Conservation (phyloP, 164 flowering plant genomes). For the Piper betle region DNA sequence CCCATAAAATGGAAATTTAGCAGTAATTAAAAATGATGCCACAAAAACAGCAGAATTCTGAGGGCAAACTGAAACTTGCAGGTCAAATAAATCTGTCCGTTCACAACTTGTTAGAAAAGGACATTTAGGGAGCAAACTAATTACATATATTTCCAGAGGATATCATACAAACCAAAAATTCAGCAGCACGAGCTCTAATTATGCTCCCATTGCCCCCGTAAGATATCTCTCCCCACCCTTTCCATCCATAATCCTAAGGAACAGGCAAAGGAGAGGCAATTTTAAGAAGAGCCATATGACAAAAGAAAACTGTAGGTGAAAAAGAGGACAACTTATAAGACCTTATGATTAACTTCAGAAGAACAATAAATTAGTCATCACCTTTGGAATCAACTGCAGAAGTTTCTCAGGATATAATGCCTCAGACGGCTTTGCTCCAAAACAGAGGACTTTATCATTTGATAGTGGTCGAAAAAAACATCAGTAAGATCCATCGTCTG, state of each 20-base stretch:
- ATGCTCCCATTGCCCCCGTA: conserved; percentile 74
- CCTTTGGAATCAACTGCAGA: conserved; percentile 76
- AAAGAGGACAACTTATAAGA: not conserved
- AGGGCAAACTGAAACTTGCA: too few relatives aligned
- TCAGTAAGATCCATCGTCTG: conserved; percentile 68
- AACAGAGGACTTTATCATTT: conserved; percentile 48
- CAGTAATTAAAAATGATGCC: too few relatives aligned
- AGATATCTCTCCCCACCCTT: conserved; percentile 99
- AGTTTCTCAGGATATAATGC: conserved; percentile 45
- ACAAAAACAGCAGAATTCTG: too few relatives aligned
- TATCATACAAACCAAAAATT: conserved; percentile 42
- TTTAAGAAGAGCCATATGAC: not conserved
- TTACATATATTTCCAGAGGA: too few relatives aligned
- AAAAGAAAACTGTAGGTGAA: not conserved
- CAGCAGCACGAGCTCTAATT: conserved; percentile 81
- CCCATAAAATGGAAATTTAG: too few relatives aligned
- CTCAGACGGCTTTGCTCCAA: conserved; percentile 61
- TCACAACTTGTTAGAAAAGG: not conserved
- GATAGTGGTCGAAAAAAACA: conserved; percentile 64
- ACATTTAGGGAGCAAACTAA: not conserved
- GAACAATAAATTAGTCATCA: conserved; percentile 8
- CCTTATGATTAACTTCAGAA: too few relatives aligned
- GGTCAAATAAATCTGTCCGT: not conserved
- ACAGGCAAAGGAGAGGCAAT: not conserved
- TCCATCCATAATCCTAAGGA: conserved; percentile 78